Evolutionary conservation across 192 early-diverging fungal genomes (phyloP).

Genomic region (Podila minutissima): DNA sequence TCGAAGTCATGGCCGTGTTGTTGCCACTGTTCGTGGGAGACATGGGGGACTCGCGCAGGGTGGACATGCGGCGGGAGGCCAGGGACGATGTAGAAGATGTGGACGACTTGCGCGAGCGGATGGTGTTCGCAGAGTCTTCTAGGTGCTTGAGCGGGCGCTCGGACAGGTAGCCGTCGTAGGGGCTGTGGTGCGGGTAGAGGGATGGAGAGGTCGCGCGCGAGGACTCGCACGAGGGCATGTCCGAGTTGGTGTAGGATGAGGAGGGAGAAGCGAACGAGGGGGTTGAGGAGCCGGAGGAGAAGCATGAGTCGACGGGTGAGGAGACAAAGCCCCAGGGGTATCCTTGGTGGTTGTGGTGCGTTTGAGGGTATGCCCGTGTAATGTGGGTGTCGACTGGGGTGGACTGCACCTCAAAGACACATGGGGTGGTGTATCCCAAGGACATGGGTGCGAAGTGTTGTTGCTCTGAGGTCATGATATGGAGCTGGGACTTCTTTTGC

Average conservation of each 20-base stretch:
- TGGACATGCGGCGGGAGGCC: slow-evolving; percentile 11
- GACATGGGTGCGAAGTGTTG: not conserved
- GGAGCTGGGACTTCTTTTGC: slow-evolving; percentile 25
- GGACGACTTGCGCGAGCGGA: slow-evolving; percentile 39
- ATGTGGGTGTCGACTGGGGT: slow-evolving; percentile 25
- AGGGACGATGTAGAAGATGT: slow-evolving; percentile 38
- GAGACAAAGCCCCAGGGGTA: slow-evolving; percentile 38
- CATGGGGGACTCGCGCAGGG: slow-evolving; percentile 9
- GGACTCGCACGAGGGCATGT: slow-evolving; percentile 32
- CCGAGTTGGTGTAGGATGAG: slow-evolving; percentile 30
- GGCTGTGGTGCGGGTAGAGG: not conserved
- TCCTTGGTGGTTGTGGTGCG: not conserved
- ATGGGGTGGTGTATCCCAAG: not conserved
- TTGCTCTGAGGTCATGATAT: slow-evolving; percentile 13
- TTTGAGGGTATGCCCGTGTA: slow-evolving; percentile 9
- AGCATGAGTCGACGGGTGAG: slow-evolving; percentile 38
- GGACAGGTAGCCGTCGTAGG: slow-evolving; percentile 19
- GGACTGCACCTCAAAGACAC: not conserved
- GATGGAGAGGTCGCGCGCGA: slow-evolving; percentile 33
- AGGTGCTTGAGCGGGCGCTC: slow-evolving; percentile 17
- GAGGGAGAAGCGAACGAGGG: slow-evolving; percentile 38
- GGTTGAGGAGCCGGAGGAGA: slow-evolving; percentile 34
- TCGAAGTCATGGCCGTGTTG: not conserved
- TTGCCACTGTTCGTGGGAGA: not conserved
- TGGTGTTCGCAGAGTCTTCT: slow-evolving; percentile 15